phyloP scores from a whole-genome alignment of 2,329 filamentous ascomycete genomes.

The Aphanoascus verrucosus region DNA sequence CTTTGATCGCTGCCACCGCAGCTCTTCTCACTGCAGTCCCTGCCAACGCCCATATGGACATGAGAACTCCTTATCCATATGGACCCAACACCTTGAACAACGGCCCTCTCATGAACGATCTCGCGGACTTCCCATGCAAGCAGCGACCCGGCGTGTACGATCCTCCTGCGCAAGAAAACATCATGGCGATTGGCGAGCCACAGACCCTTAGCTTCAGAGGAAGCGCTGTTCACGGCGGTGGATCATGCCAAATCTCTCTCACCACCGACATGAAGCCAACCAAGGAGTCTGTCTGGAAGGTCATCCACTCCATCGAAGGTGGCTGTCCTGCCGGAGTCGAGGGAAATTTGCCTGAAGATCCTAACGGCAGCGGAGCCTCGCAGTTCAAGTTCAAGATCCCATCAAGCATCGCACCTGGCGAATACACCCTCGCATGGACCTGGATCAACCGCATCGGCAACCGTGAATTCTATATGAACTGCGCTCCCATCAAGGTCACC shows the following conservation, averaged over 20 bases:
- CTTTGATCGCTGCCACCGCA: conserved; percentile 11
- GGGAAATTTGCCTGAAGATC: conserved; percentile 49
- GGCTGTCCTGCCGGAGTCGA: conserved; percentile 60
- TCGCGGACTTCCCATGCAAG: conserved; percentile 77
- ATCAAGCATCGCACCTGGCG: conserved; percentile 57
- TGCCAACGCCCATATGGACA: conserved; percentile 64
- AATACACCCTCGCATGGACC: conserved; percentile 78
- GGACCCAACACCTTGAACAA: conserved; percentile 44
- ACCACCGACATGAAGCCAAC: conserved; percentile 65
- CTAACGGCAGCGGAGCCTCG: conserved; percentile 39
- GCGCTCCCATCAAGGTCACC: conserved; percentile 59
- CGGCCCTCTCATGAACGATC: conserved; percentile 50
- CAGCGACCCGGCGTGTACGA: conserved; percentile 34
- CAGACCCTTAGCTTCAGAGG: conserved; percentile 58
- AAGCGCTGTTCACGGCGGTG: conserved; percentile 73
- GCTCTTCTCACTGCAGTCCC: conserved; percentile 32
- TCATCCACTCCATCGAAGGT: conserved; percentile 78
- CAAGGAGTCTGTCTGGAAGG: conserved; percentile 63
- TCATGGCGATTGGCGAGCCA: conserved; percentile 52
- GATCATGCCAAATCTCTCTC: conserved; percentile 80
- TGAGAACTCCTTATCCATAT: conserved; percentile 59
- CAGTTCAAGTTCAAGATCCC: conserved; percentile 64
- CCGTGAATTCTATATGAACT: conserved; percentile 98
- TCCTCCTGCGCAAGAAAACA: conserved; percentile 44
- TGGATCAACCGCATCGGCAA: conserved; percentile 93